Evolutionary conservation across 257 asterid genomes (phyloP), one percentile per base, ranked within the genome.

Genomic region (Leptodermis oblonga): DNA sequence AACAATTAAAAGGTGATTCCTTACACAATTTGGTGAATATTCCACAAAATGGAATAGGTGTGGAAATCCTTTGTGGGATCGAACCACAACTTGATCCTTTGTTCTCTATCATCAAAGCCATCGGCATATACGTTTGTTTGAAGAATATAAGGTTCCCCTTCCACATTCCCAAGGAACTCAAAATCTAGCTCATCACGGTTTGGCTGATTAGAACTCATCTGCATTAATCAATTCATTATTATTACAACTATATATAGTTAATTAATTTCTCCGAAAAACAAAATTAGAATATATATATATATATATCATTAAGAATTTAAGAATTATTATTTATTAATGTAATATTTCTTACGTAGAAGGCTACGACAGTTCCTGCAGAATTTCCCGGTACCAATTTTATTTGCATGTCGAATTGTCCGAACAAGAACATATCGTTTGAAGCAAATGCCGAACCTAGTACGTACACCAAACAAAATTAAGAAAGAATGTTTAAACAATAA

Each of bases 331-430:
- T n/a, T n/a, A n/a, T n/a, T n/a, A n/a, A n/a, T n/a, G n/a, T n/a
- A 20, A n/a, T 3, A 4, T 3, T 23, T 51, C 93, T 77, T 74
- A 88, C 98, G 64, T 90, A 93, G 30, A 82, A 88, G 60, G 97
- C 95, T 9, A 88, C 95, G 56, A 90, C 96, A 0, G 97, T 86
- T 80, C 98, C 98, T 0, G 96, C 94, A 26, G 98, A 93, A 68
- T 93, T 78, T 20, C 95, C 98, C 0, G 95, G 89, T 12, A 93
- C 74, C 79, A 93, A 30, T 67, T 90, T 88, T 17, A 90, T 93
- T 70, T 85, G 72, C 95, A 90, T 88, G 83, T 88, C 92, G 76
- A 90, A 83, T 11, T 88, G 90, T 2, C 97, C 98, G 65, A 86
- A 93, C 82, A 90, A 73, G 85, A 75, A 93, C 92, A 68, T 88